Evolutionary conservation across 805 yeast species (phyloP), one percentile per base, ranked within the genome.

Genomic region (Metahyphopichia silvanorum): DNA sequence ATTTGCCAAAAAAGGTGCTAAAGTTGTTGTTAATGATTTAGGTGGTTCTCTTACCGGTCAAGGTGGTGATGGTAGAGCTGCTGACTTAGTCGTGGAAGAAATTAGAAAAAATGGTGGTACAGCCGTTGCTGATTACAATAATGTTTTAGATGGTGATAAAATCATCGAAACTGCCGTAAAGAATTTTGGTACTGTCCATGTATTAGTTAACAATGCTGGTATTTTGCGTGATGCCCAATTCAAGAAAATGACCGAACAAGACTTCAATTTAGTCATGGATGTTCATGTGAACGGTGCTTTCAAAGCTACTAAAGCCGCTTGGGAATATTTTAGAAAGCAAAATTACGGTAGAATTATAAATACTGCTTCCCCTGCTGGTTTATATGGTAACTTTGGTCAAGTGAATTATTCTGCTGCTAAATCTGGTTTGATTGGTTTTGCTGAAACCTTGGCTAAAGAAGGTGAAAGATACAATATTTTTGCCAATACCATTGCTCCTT

Each of bases 341-440:
- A 76, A 77, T 40, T 91, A 71, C 53, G 98, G 98, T 43, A 75
- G 98, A 49, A 74, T 91, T 47, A 63, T 91, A 49, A 89, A 87
- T 73, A 89, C 97, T n/a, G 79, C 95, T 17, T 88, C 96, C 4
- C 96, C 98, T 4, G 98, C 98, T 21, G 98, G 98, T 15, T 71
- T 91, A 44, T 91, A 83, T 57, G 98, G 98, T 41, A 88, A 88
- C 65, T 91, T 89, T 63, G 98, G 98, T 31, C 98, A 91, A 66
- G 78, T 95, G 25, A 91, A 91, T 66, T 91, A 91, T 64, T 80
- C 96, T 1, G 89, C 96, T 18, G 97, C 96, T 15, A 91, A 91
- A 61, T 67, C 85, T 41, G 98, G 86, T 12, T 67, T 88, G 33
- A 85, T 91, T 35, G 98, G 97, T 8, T 77, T 91, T 48, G 83